Percentiles rank a stretch among this genome's conserved stretches.
Evolutionary conservation across 129 eudicot species (phyloP).

Genomic region (Flaveria ramosissima): DNA sequence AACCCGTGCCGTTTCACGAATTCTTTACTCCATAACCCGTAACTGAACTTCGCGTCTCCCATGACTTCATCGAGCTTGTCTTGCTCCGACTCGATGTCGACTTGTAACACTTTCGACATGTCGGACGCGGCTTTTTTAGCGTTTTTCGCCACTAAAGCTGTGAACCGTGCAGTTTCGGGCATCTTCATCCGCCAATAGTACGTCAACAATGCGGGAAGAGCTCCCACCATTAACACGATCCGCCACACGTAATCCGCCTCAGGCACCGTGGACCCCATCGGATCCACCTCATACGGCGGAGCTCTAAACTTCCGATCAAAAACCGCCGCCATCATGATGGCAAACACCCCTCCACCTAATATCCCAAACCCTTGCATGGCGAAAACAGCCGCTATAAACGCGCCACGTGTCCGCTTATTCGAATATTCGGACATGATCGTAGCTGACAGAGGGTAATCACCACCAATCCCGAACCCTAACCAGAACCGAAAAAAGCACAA

Average conservation of each 20-base stretch:
- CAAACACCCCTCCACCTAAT: constrained; percentile 54
- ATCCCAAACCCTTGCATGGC: constrained; percentile 72
- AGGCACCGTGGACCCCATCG: constrained; percentile 39
- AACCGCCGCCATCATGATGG: constrained; percentile 36
- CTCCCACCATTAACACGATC: constrained; percentile 53
- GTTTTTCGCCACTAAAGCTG: constrained; percentile 50
- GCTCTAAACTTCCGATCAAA: constrained; percentile 42
- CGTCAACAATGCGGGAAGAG: constrained; percentile 51
- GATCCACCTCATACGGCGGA: constrained; percentile 48
- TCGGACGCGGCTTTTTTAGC: constrained; percentile 53
- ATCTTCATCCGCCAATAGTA: constrained; percentile 62
- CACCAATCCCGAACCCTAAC: constrained; percentile 67
- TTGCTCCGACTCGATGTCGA: constrained; percentile 44
- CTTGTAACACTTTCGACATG: constrained; percentile 52
- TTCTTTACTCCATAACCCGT: constrained; percentile 46
- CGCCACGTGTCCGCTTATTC: constrained; percentile 57
- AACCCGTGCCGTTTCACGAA: constrained; percentile 48
- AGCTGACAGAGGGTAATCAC: constrained; percentile 63
- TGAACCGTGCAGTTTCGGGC: constrained; percentile 64
- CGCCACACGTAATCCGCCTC: constrained; percentile 61
- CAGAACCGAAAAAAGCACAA: constrained; percentile 63
- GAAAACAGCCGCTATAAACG: constrained; percentile 60
- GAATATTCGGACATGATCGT: constrained; percentile 68
- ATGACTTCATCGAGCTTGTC: constrained; percentile 29
- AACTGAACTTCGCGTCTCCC: constrained; percentile 6